A percentile compares a stretch with the other conserved stretches of the same genome.
These are phyloP conservation scores for Puccinia novopanici DNA, from an alignment of 1,284 basidiomycete genomes.

Conservation along the genomic window DNA sequence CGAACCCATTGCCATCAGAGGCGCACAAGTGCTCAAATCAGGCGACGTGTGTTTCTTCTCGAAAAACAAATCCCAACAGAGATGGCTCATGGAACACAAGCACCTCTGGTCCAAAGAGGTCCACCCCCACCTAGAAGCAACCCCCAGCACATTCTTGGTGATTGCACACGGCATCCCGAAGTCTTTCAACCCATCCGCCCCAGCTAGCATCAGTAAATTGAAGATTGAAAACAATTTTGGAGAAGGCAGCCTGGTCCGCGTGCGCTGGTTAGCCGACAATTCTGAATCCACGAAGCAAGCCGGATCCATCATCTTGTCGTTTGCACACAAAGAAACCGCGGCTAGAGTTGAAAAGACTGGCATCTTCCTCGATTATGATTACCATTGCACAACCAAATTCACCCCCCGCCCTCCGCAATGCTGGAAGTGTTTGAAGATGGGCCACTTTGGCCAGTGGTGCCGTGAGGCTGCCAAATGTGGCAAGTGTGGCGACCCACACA, in stretches of 20 bases:
- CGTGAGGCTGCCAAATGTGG: not conserved
- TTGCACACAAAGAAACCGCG: constrained; percentile 2
- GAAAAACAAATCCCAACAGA: too few species aligned
- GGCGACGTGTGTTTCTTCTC: not conserved
- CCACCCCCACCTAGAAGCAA: too few species aligned
- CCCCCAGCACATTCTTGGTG: not conserved
- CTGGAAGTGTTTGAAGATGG: too few species aligned
- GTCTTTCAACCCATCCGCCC: not conserved
- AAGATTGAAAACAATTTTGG: not conserved
- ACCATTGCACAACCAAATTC: not conserved
- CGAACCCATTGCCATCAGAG: not conserved
- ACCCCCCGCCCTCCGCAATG: not conserved
- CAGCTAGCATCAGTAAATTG: not conserved
- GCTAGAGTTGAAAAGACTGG: not conserved
- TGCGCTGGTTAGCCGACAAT: not conserved
- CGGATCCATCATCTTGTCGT: not conserved
- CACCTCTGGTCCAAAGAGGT: too few species aligned
- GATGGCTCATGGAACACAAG: too few species aligned
- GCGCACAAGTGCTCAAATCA: not conserved
- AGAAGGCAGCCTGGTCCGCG: not conserved
- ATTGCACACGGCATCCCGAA: not conserved
- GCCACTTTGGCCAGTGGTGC: constrained; percentile 26
- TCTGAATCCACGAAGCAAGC: not conserved
- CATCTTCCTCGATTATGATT: constrained; percentile 18
- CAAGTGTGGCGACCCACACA: constrained; percentile 18